Base-by-base conservation (phyloP, 257 asterid species). In the Capsicum pubescens region DNA sequence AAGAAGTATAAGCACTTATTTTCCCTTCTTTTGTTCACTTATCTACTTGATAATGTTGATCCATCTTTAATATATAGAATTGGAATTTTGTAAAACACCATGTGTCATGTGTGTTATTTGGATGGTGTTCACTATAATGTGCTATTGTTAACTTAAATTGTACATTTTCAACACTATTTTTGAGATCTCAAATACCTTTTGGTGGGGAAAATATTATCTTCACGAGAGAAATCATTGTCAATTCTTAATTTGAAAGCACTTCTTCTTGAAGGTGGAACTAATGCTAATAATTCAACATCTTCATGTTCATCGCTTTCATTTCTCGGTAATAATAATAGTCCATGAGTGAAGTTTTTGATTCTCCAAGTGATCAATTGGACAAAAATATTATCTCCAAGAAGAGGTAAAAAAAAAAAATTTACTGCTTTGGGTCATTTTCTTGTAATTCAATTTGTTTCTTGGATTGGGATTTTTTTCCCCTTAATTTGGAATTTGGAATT, bases 181-280 rank as follows among this genome's bases (percentile, higher is more conserved):
- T 69, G 32, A 69, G 77, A 69, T 69, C 77, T 59, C 66, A 59
- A n/a, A 59, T n/a, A 59, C 7, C 32, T 39, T 68, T 85, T 94
- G 58, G 2, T 95, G 32, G 90, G 92, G 59, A 92, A 84, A 67
- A 89, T 95, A 39, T 82, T 94, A 36, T 90, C 92, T 80, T 84
- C 90, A 1, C 93, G 91, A 84, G 96, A 95, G 8, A 94, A 88
- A 82, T 97, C 99, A 39, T 68, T 95, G 9, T 83, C 91, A 14
- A 64, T 92, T 54, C 89, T 94, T 2, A 81, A 86, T 48, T 84
- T 81, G 83, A 85, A 82, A 79, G 83, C 88, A 26, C 36, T 85
- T 54, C 83, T 85, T 63, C 80, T 86, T 46, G 83, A 71, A 76
- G 90, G 59, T 15, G 72, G 88, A 85, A 69, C 39, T 69, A 84